Conservation (phyloP, 768 basidiomycete genomes). For the Suillus ampliporus region DNA sequence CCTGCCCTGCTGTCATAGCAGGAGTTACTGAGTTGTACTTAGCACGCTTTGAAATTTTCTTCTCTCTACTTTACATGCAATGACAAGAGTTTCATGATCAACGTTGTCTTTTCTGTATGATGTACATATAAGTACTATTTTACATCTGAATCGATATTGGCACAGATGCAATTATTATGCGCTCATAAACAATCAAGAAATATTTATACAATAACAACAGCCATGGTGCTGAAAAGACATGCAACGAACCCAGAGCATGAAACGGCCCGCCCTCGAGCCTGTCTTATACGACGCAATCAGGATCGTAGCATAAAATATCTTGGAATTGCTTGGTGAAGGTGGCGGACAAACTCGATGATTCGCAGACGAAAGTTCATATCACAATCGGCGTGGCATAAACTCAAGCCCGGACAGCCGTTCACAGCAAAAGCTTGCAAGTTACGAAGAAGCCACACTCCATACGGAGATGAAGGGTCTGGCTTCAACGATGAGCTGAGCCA, state of each 20-base stretch:
- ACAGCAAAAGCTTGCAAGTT: constrained; percentile 22
- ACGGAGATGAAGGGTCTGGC: constrained; percentile 17
- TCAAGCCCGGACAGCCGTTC: neutral
- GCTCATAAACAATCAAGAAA: neutral
- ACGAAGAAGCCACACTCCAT: constrained; percentile 27
- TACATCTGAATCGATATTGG: no score
- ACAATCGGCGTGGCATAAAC: constrained; percentile 6
- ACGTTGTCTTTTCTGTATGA: neutral
- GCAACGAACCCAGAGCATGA: neutral
- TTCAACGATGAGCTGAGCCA: constrained; percentile 18
- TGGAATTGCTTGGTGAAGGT: constrained; percentile 18
- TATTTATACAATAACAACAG: neutral
- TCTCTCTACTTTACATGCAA: neutral
- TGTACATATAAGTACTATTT: no score
- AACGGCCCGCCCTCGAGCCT: neutral
- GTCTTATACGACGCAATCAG: neutral
- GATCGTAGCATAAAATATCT: constrained; percentile 23
- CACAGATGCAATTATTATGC: neutral
- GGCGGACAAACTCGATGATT: constrained; percentile 5
- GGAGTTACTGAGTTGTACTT: neutral
- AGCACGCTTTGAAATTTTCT: neutral
- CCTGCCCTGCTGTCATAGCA: neutral
- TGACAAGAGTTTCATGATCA: neutral
- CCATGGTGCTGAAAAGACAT: neutral
- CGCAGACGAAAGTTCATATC: neutral